phyloP scores from a whole-genome alignment of 257 asterid genomes.

The Coffea canephora region DNA sequence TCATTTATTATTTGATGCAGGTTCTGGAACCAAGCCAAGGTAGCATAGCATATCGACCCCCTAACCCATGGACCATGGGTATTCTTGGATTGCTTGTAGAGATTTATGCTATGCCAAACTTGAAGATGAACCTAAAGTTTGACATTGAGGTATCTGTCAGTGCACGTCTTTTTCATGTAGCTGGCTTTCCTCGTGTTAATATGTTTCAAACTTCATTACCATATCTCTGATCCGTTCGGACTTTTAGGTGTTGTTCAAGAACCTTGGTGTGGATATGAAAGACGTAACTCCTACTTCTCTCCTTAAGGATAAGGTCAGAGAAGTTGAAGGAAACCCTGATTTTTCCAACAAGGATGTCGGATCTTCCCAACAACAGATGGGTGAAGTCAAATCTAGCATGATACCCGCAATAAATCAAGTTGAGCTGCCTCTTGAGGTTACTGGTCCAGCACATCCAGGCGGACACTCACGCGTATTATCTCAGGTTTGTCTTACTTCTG shows the following conservation, averaged over 20 bases:
- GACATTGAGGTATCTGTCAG: slow-evolving; percentile 77
- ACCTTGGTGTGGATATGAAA: slow-evolving; percentile 84
- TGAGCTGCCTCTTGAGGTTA: slow-evolving; percentile 65
- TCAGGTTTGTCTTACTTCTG: slow-evolving; percentile 49
- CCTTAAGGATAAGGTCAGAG: slow-evolving; percentile 78
- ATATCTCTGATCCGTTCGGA: slow-evolving; percentile 16
- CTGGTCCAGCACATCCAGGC: slow-evolving; percentile 55
- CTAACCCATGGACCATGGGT: slow-evolving; percentile 99
- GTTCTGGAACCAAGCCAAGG: slow-evolving; percentile 84
- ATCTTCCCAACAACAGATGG: slow-evolving; percentile 61
- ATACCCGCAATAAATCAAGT: slow-evolving; percentile 63
- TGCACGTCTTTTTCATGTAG: background rate
- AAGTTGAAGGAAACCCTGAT: slow-evolving; percentile 95
- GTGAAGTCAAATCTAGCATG: slow-evolving; percentile 71
- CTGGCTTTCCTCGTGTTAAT: background rate
- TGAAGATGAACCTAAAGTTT: slow-evolving; percentile 96
- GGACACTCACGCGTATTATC: slow-evolving; percentile 65
- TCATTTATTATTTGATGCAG: slow-evolving; percentile 39
- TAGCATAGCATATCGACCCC: slow-evolving; percentile 96
- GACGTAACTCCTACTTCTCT: slow-evolving; percentile 82
- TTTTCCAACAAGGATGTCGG: slow-evolving; percentile 86
- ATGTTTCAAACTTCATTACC: background rate
- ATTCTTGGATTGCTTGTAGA: slow-evolving; percentile 90
- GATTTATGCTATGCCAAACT: slow-evolving; percentile 92
- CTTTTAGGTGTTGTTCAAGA: slow-evolving; percentile 87